A percentile compares a stretch with the other conserved stretches of the same genome.
phyloP scores from a whole-genome alignment of 441 rosid genomes.

The Euphorbia celastroides region DNA sequence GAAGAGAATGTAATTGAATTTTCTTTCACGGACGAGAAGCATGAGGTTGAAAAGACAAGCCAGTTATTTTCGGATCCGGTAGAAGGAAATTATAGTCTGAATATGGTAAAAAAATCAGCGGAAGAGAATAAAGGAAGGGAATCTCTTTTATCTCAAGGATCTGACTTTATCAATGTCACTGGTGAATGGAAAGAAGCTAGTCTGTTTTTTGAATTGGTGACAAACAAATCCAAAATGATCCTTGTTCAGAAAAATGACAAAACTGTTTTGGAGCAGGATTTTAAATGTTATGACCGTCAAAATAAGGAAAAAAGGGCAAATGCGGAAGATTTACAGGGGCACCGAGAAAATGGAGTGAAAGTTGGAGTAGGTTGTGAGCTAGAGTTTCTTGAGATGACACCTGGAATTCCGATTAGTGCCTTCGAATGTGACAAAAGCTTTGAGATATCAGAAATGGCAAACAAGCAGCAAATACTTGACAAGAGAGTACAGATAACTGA shows the following conservation, averaged over 20 bases:
- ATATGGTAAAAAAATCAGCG: constrained; percentile 23
- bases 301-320: constrained; percentile 34
- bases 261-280: constrained; percentile 22
- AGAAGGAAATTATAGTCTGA: constrained; percentile 23
- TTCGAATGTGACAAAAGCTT: constrained; percentile 18
- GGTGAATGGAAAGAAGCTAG: constrained; percentile 77
- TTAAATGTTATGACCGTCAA: constrained; percentile 26
- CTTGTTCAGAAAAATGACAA: constrained; percentile 36
- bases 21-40: constrained; percentile 19
- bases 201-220: constrained; percentile 64
- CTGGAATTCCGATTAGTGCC: constrained; percentile 25
- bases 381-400: constrained; percentile 21
- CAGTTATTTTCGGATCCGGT: constrained; percentile 25
- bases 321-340: constrained; percentile 31
- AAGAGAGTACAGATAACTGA: constrained; percentile 28
- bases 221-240: constrained; percentile 40
- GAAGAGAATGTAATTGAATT: constrained; percentile 27
- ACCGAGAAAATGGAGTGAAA: constrained; percentile 22
- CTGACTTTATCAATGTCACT: constrained; percentile 37
- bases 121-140: constrained; percentile 39
- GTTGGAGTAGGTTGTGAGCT: constrained; percentile 23
- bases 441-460: constrained; percentile 24
- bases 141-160: constrained; percentile 40
- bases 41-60: constrained; percentile 15
- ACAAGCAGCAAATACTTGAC: constrained; percentile 25